phyloP scores from a whole-genome alignment of 495 filamentous ascomycete species.

The Chaetomidium leptoderma region DNA sequence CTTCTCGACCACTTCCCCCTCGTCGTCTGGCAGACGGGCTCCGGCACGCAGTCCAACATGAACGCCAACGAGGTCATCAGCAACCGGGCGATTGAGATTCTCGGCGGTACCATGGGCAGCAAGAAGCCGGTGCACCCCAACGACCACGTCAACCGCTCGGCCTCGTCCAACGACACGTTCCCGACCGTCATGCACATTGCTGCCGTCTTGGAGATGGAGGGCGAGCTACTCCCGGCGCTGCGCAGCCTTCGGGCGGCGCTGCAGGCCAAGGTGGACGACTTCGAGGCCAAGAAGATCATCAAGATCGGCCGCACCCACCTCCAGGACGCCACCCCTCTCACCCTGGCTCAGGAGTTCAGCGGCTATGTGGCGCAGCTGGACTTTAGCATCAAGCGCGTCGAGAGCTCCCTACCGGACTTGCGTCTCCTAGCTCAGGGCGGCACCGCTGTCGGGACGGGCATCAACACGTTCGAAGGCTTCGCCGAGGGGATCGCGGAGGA shows the following conservation, averaged over 20 bases:
- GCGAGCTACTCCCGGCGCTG: slow-evolving; percentile 76
- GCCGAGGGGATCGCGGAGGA: slow-evolving; percentile 87
- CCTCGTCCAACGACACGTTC: slow-evolving; percentile 98
- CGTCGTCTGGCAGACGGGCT: slow-evolving; percentile 98
- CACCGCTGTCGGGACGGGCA: slow-evolving; percentile 93
- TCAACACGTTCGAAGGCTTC: slow-evolving; percentile 97
- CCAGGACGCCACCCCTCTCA: slow-evolving; percentile 94
- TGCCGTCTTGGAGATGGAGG: slow-evolving; percentile 87
- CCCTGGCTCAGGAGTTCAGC: slow-evolving; percentile 95
- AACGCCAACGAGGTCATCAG: slow-evolving; percentile 99
- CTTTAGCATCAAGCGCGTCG: slow-evolving; percentile 81
- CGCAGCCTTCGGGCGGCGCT: slow-evolving; percentile 75
- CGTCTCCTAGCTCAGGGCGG: slow-evolving; percentile 89
- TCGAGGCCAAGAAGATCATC: slow-evolving; percentile 78
- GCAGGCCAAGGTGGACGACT: slow-evolving; percentile 84
- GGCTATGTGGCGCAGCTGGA: slow-evolving; percentile 95
- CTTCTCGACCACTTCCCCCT: slow-evolving; percentile 97
- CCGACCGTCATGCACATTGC: slow-evolving; percentile 99
- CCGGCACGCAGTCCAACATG: slow-evolving; percentile 99
- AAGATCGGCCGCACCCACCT: slow-evolving; percentile 98
- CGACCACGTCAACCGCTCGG: slow-evolving; percentile 98
- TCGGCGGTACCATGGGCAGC: slow-evolving; percentile 86
- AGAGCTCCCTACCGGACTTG: slow-evolving; percentile 76
- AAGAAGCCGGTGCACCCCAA: slow-evolving; percentile 99
- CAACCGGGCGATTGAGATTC: slow-evolving; percentile 96